phyloP scores from a whole-genome alignment of 1,139 yeast genomes.

The Hansenula sp. region DNA sequence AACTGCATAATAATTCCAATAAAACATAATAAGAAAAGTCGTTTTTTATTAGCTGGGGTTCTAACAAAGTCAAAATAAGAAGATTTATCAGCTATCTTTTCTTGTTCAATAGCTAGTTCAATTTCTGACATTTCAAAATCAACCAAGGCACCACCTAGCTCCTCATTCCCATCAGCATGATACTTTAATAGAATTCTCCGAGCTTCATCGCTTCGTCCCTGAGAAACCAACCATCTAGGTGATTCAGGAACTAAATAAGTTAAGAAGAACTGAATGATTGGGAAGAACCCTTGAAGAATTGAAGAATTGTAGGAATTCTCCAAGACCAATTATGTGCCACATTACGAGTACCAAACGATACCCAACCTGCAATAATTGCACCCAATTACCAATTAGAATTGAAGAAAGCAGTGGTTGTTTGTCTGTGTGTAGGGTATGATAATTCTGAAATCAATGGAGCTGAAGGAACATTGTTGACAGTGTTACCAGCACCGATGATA shows the following conservation, averaged over 20 bases:
- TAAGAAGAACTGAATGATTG: conserved; percentile 35
- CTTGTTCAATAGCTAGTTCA: conserved; percentile 31
- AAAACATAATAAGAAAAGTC: conserved; percentile 35
- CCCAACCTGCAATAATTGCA: conserved; percentile 55
- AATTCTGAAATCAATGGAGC: conserved; percentile 41
- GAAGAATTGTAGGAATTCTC: conserved; percentile 39
- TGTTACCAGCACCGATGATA: conserved; percentile 45
- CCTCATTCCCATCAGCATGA: conserved; percentile 36
- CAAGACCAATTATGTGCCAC: conserved; percentile 32
- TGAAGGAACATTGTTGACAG: conserved; percentile 36
- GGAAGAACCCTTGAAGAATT: conserved; percentile 37
- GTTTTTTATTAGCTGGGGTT: conserved; percentile 38
- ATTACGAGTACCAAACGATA: conserved; percentile 39
- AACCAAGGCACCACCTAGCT: conserved; percentile 31
- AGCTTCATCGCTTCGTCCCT: conserved; percentile 52
- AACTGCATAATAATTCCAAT: conserved; percentile 33
- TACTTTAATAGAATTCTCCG: conserved; percentile 34
- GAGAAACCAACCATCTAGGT: conserved; percentile 65
- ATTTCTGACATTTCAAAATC: conserved; percentile 45
- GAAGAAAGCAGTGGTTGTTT: conserved; percentile 41
- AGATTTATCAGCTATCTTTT: conserved; percentile 22
- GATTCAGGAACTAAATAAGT: conserved; percentile 57
- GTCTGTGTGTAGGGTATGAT: conserved; percentile 42
- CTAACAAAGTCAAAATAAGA: conserved; percentile 24
- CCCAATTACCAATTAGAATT: conserved; percentile 54